Percentiles rank a stretch among this genome's conserved stretches.
These are phyloP conservation scores for Penicillium herquei DNA, from an alignment of 495 filamentous ascomycete species.

Conservation along the genomic window DNA sequence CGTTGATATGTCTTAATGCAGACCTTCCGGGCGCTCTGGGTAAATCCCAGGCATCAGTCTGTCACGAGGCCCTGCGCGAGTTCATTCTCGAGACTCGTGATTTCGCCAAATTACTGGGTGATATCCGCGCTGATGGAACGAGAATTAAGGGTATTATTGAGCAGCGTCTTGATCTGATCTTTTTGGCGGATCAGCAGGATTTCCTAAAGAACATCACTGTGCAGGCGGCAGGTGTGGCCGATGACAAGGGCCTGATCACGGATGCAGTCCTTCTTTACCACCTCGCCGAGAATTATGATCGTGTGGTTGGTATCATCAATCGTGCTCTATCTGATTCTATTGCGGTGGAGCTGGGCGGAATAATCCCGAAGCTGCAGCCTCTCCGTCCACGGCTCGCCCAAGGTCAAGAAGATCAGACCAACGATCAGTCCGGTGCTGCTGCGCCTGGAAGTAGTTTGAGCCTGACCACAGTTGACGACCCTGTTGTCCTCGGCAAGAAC, in stretches of 20 bases:
- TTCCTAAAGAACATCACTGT: slow-evolving; percentile 84
- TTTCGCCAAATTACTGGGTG: slow-evolving; percentile 89
- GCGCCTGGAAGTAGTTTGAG: slow-evolving; percentile 64
- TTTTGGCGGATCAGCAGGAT: slow-evolving; percentile 71
- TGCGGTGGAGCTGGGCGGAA: slow-evolving; percentile 74
- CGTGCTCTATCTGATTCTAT: slow-evolving; percentile 86
- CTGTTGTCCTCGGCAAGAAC: slow-evolving; percentile 69
- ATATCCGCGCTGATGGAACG: slow-evolving; percentile 77
- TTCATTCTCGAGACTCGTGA: slow-evolving; percentile 92
- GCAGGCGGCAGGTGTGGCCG: slow-evolving; percentile 85
- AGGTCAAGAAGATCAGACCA: slow-evolving; percentile 11
- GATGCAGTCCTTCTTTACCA: slow-evolving; percentile 95
- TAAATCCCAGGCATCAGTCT: slow-evolving; percentile 73
- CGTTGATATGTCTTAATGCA: slow-evolving; percentile 86
- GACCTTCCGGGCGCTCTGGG: slow-evolving; percentile 74
- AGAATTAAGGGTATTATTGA: slow-evolving; percentile 85
- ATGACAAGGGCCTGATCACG: slow-evolving; percentile 87
- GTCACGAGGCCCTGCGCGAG: slow-evolving; percentile 92
- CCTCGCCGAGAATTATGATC: slow-evolving; percentile 90
- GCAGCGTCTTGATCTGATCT: slow-evolving; percentile 81
- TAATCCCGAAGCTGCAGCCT: slow-evolving; percentile 71
- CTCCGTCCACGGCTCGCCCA: slow-evolving; percentile 59
- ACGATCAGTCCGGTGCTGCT: slow-evolving; percentile 21
- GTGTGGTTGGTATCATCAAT: slow-evolving; percentile 83
- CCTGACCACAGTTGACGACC: slow-evolving; percentile 83